These are phyloP conservation scores for Globisporangium irregulare DNA, from an alignment of 352 stramenopile species.

Conservation along the genomic window DNA sequence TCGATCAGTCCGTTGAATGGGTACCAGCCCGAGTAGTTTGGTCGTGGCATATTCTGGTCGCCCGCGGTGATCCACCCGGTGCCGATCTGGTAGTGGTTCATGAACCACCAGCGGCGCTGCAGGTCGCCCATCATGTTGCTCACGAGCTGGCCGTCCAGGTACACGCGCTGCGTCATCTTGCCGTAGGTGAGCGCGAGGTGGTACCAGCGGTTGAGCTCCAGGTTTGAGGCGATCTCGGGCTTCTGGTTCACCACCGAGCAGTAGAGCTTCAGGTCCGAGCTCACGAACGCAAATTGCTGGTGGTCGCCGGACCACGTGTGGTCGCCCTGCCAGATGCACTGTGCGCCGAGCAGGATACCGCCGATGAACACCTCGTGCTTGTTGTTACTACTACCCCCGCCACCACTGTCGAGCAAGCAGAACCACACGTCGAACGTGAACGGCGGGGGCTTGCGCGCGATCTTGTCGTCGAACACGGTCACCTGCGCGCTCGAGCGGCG, in stretches of 20 bases:
- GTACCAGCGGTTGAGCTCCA: conserved; percentile 36
- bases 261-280: conserved; percentile 36
- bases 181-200: conserved; percentile 46
- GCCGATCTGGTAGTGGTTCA: conserved; percentile 40
- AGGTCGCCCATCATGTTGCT: conserved; percentile 18
- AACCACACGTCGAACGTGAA: conserved; percentile 1
- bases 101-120: conserved; percentile 31
- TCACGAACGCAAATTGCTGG: conserved; percentile 39
- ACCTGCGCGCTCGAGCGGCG: neutral
- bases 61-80: conserved; percentile 36
- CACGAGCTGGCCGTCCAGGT: conserved; percentile 32
- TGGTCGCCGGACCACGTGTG: conserved; percentile 36
- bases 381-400: neutral
- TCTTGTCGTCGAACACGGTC: neutral
- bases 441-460: neutral
- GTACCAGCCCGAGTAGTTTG: conserved; percentile 37
- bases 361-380: conserved; percentile 10
- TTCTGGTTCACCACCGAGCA: conserved; percentile 43
- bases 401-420: neutral
- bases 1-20: conserved; percentile 40
- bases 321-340: conserved; percentile 30
- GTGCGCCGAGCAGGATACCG: conserved; percentile 38
- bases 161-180: conserved; percentile 33
- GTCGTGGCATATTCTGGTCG: conserved; percentile 22
- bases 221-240: conserved; percentile 18